Base-by-base conservation (phyloP, 176 grass and related monocot species). In the Oryza brachyantha region DNA sequence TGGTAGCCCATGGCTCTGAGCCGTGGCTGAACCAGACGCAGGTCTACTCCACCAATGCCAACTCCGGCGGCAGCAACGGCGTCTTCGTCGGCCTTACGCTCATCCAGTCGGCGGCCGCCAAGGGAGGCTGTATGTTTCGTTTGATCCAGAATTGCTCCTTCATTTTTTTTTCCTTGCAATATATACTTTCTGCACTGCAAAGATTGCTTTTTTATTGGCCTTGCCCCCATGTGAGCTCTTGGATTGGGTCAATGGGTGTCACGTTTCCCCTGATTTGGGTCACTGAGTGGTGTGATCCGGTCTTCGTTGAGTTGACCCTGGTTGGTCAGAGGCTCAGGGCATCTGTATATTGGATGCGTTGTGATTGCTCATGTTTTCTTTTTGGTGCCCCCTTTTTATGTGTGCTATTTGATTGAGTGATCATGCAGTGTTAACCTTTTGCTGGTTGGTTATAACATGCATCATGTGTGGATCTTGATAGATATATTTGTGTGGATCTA, bases 1-100 rank as follows among this genome's bases (percentile, higher is more conserved):
- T 68, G 10, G 70, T 34, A 10, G 90, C 41, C 42, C 74, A 22
- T 6, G 88, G 88, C 29, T 87, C 85, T 16, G 96, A 99, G 67
- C 74, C 60, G 5, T 79, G 86, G 90, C 21, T 72, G 61, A 99
- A 99, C 79, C 79, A 40, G 75, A 95, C 84, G 14, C 70, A 84
- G 29, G 64, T 85, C 25, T 81, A 68, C 70, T 61, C 41, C 48
- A 63, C 69, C 31, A 67, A 50, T 29, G 76, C 78, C 73, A 70
- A 45, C 71, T 63, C 73, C 68, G 76, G 83, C 68, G 76, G 83
- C 25, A 55, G 84, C 61, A 87, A 87, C 25, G 81, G 88, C 71
- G 85, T 94, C 67, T 89, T 90, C 72, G 96, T 99, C 43, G 90
- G 75, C 36, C 81, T 99, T 14, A 96, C 92, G 0, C 86, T 95